Base-by-base conservation (phyloP, 495 filamentous ascomycete species). In the Aspergillus egyptiacus region DNA sequence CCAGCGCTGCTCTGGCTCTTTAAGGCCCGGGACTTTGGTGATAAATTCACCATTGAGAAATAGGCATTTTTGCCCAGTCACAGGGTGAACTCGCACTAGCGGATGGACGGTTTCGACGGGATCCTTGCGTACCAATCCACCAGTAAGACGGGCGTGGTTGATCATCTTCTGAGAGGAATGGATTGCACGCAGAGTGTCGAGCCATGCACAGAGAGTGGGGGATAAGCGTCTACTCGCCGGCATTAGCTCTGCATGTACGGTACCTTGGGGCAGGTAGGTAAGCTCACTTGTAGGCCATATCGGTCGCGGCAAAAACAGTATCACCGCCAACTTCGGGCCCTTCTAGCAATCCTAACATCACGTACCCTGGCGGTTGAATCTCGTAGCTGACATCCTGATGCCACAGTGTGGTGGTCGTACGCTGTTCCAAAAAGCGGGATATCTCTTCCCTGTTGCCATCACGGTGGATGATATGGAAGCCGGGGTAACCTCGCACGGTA, bases 11-110 rank as follows among this genome's bases (percentile, higher is more conserved):
- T 83, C 78, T 3, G 70, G 63, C 53, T 84, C 81, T 38, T 84
- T 84, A 14, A 91, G 62, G 0, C 87, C 87, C 17, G 86, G 70
- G 48, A 91, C 86, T 40, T 79, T 76, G 55, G 81, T 89, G 44
- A 87, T 84, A 62, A 91, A 93, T 23, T 87, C 87, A 4, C 84
- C 84, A 60, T 89, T 89, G 58, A 87, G 71, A 59, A 86, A 93
- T 6, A 93, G 71, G 17, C 84, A 83, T 61, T 89, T 91, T 72
- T 86, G 81, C 25, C 86, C 85, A 0, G 86, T 89, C 1, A 83
- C 85, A 2, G 85, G 86, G 50, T 93, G 79, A 11, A 86, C 75
- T 2, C 87, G 75, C 19, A 93, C 74, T 9, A 93, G 71, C 18
- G 87, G 87, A 50, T 93, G 87, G 34, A 83, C 68, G 1, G 79